Percentiles rank a stretch among this genome's conserved stretches.
These are phyloP conservation scores for Aspergillus sp. DNA, from an alignment of 2,329 filamentous ascomycete genomes.

Conservation along the genomic window DNA sequence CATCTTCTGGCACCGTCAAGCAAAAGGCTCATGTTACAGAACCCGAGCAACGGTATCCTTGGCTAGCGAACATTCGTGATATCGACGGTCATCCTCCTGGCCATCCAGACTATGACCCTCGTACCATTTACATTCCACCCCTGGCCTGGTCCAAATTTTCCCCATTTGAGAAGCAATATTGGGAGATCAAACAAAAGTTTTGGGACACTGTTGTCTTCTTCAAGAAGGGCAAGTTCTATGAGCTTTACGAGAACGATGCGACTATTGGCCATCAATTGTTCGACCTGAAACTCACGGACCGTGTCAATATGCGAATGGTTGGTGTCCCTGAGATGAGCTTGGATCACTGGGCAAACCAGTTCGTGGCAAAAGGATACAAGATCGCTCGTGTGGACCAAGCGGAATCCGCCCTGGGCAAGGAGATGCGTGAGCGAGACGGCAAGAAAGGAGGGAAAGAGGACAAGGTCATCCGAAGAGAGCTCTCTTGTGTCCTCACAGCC, in stretches of 20 bases:
- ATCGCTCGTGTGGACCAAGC: conserved; percentile 95
- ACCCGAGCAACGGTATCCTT: conserved; percentile 81
- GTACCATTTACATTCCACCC: conserved; percentile 87
- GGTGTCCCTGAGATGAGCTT: conserved; percentile 93
- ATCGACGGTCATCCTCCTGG: conserved; percentile 75
- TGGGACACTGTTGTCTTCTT: conserved; percentile 99
- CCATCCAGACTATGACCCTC: conserved; percentile 86
- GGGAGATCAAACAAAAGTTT: conserved; percentile 97
- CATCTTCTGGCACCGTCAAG: conserved; percentile 40
- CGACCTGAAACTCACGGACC: conserved; percentile 93
- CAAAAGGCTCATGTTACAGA: conserved; percentile 76
- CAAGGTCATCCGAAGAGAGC: conserved; percentile 88
- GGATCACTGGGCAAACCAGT: conserved; percentile 97
- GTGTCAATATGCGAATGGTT: conserved; percentile 99
- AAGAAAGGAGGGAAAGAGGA: conserved; percentile 65
- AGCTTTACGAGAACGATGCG: conserved; percentile 96
- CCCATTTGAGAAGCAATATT: conserved; percentile 96
- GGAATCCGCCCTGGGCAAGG: conserved; percentile 92
- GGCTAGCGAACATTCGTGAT: conserved; percentile 83
- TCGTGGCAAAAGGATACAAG: conserved; percentile 97
- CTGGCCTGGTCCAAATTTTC: conserved; percentile 79
- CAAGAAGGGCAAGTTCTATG: conserved; percentile 99
- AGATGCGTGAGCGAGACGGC: conserved; percentile 89
- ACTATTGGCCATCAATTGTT: conserved; percentile 95
- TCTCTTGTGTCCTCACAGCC: conserved; percentile 85